Base-by-base conservation (phyloP, 2,329 filamentous ascomycete species). In the Pleurostoma richardsiae region DNA sequence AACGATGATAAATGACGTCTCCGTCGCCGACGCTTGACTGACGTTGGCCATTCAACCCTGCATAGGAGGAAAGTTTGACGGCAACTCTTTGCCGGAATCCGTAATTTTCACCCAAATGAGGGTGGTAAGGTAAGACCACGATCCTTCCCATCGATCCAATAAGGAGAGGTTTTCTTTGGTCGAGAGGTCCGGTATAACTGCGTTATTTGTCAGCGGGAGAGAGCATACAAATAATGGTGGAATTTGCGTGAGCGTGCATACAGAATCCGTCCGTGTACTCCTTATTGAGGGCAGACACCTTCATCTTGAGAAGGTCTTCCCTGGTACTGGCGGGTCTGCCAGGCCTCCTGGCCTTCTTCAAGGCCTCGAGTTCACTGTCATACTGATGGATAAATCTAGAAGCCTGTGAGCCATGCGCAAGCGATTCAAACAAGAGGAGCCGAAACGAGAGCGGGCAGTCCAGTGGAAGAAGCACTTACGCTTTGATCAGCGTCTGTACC, bases 231-330 rank as follows among this genome's bases (percentile, higher is more conserved):
- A 19, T 19, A 19, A 19, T 19, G 19, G 19, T 19, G 19, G 19
- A 19, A 19, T 19, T 19, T 19, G 19, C 19, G 19, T 19, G 19
- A 19, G 19, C 19, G 19, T 19, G 19, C 80, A 56, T 55, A 89
- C 88, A 86, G 60, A 96, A 95, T 0, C 94, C 94, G 45, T 83
- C 82, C 52, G 85, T 79, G 54, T 88, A 88, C 70, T 99, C 94
- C 56, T 86, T 86, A 59, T 85, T 76, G 53, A 96, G 86, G 2
- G 70, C 71, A 10, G 79, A 76, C 46, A 88, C 83, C 53, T 83
- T 85, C 58, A 88, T 76, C 63, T 82, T 84, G 38, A 97, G 71
- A 26, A 88, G 70, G 54, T 91, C 88, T 64, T 96, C 90, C 50
- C 81, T 84, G 27, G 83, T 82, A 59, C 77, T 88, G 19, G 90